A percentile compares a stretch with the other conserved stretches of the same genome.
These are phyloP conservation scores for Tricholoma sp. DNA, from an alignment of 768 basidiomycete genomes.

Conservation along the genomic window DNA sequence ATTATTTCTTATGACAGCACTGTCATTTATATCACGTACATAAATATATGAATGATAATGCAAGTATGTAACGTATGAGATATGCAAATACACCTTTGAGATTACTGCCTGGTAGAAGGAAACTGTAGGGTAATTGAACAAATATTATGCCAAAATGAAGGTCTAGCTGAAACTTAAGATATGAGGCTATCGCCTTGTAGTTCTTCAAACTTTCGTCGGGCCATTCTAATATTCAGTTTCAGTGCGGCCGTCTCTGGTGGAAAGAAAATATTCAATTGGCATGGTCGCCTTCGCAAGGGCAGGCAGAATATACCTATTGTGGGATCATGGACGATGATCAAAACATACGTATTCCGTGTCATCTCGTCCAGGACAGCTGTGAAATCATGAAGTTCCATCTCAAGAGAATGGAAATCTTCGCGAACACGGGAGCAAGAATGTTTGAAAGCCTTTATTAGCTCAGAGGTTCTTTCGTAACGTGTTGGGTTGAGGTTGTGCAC, in stretches of 20 bases:
- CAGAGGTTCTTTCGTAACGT: conserved; percentile 83
- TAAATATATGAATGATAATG: neutral
- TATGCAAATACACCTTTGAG: neutral
- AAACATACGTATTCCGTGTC: conserved; percentile 89
- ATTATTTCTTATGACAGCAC: neutral
- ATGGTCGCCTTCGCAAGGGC: neutral
- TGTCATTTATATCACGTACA: neutral
- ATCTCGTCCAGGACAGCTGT: conserved; percentile 89
- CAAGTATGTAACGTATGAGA: neutral
- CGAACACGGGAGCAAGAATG: conserved; percentile 82
- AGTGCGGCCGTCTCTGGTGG: conserved; percentile 79
- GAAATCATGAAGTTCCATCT: conserved; percentile 82
- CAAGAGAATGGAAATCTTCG: conserved; percentile 81
- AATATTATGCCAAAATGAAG: neutral
- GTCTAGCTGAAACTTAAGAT: conserved; percentile 18
- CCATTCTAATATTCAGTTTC: conserved; percentile 82
- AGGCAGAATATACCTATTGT: conserved; percentile 57
- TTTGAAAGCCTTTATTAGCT: conserved; percentile 95
- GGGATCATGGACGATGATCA: conserved; percentile 86
- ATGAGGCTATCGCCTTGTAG: conserved; percentile 69
- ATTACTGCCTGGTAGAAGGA: neutral
- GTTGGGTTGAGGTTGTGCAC: conserved; percentile 54
- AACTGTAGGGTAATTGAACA: neutral
- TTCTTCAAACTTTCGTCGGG: conserved; percentile 84
- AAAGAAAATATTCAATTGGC: neutral